phyloP scores from a whole-genome alignment of 139 green algal species.

The Micromonas pusilla region DNA sequence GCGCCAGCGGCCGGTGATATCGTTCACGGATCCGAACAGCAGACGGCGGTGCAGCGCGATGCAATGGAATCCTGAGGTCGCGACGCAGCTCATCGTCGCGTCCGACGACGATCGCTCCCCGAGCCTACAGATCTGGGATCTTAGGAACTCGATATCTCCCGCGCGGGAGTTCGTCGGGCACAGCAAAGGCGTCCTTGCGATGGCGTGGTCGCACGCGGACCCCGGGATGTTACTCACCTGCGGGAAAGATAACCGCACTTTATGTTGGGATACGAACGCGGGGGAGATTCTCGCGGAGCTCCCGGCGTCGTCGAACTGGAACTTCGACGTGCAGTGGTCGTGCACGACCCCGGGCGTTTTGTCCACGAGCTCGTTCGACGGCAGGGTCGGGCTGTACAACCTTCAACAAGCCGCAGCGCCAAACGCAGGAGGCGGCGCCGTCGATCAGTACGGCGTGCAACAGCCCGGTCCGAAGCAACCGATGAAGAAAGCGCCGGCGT shows the following conservation, averaged over 20 bases:
- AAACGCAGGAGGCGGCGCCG: background rate
- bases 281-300: constrained; percentile 47
- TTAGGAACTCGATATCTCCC: constrained; percentile 81
- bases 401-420: constrained; percentile 33
- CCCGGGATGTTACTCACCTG: constrained; percentile 75
- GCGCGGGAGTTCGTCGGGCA: constrained; percentile 82
- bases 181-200: constrained; percentile 75
- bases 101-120: constrained; percentile 86
- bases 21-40: constrained; percentile 59
- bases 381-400: constrained; percentile 52
- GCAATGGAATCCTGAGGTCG: constrained; percentile 87
- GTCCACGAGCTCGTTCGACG: constrained; percentile 64
- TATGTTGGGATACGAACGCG: constrained; percentile 82
- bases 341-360: constrained; percentile 58
- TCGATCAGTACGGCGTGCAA: constrained; percentile 2
- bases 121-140: constrained; percentile 87
- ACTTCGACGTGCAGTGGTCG: constrained; percentile 82
- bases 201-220: constrained; percentile 82
- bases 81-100: constrained; percentile 90
- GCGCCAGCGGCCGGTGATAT: constrained; percentile 81
- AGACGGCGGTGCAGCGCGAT: constrained; percentile 55
- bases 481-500: constrained; percentile 60
- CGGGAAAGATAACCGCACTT: constrained; percentile 86
- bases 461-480: constrained; percentile 23
- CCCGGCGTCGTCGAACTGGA: constrained; percentile 56